These are phyloP conservation scores for Senna siamea DNA, from an alignment of 306 rosid species.

Conservation along the genomic window DNA sequence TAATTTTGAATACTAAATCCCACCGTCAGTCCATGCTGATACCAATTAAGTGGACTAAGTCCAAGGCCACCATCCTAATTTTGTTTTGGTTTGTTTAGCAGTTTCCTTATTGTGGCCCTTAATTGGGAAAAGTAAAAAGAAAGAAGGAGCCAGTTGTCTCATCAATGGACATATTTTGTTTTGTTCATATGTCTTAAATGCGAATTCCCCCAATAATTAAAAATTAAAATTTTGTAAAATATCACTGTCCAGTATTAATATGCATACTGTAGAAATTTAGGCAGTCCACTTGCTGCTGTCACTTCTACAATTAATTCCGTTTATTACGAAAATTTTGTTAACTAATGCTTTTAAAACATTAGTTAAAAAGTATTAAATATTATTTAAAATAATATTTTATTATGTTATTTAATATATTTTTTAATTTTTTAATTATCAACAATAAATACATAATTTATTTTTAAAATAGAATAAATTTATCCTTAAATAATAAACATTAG, in stretches of 20 bases:
- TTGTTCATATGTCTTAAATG: conserved; percentile 31
- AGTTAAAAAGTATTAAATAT: no score
- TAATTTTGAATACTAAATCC: background rate
- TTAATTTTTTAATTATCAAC: no score
- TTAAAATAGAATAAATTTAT: no score
- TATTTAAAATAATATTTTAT: no score
- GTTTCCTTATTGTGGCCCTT: conserved; percentile 19
- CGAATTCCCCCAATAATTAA: conserved; percentile 30
- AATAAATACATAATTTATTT: no score
- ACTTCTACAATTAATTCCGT: conserved; percentile 13
- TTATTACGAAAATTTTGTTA: no score
- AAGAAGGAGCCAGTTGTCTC: conserved; percentile 35
- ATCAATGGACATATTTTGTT: conserved; percentile 29
- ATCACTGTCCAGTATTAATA: background rate
- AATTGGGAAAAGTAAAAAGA: conserved; percentile 27
- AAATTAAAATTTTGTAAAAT: conserved; percentile 6
- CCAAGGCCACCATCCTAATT: background rate
- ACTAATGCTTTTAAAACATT: no score
- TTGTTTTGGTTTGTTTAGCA: conserved; percentile 28
- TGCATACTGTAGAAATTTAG: background rate
- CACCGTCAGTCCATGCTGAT: background rate
- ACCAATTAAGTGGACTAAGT: background rate
- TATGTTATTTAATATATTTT: no score
- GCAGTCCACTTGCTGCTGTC: conserved; percentile 34
- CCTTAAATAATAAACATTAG: no score